Evolutionary conservation across 2,329 filamentous ascomycete genomes (phyloP), one percentile per base, ranked within the genome.

Genomic region (Didymella pinodella): DNA sequence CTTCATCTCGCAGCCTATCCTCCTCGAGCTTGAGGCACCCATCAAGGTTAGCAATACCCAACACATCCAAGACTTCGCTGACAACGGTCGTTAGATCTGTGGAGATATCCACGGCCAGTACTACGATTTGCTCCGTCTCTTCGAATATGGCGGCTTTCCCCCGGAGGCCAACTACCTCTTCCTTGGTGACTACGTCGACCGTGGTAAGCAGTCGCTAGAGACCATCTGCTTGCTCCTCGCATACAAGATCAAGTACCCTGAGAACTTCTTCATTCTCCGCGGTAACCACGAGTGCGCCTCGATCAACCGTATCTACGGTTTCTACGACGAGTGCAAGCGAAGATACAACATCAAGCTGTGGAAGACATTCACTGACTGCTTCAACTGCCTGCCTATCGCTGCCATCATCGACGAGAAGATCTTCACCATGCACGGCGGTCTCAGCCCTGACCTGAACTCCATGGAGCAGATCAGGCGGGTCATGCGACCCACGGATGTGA

Each of bases 331-430:
- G 82, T 99, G 94, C 89, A 99, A 99, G 85, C 90, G 95, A 77
- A 87, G 94, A 71, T 98, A 96, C 84, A 99, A 98, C 82, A 97
- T 98, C 84, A 98, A 98, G 87, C 86, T 98, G 62, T 98, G 94
- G 94, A 99, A 99, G 87, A 98, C 94, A 1, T 98, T 99, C 78
- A 97, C 93, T 65, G 94, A 99, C 79, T 97, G 93, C 86, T 99
- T 99, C 88, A 99, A 99, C 85, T 97, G 93, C 82, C 82, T 98
- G 75, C 94, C 94, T 47, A 98, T 99, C 79, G 95, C 94, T 58
- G 94, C 95, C 69, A 99, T 99, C 81, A 97, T 99, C 72, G 94
- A 97, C 76, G 95, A 97, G 85, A 99, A 98, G 90, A 99, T 99
- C 77, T 98, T 99, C 84, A 97, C 93, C 76, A 97, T 99, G 94